Evolutionary conservation across 176 grass and related monocot genomes (phyloP).

Genomic region (Zizania latifolia): DNA sequence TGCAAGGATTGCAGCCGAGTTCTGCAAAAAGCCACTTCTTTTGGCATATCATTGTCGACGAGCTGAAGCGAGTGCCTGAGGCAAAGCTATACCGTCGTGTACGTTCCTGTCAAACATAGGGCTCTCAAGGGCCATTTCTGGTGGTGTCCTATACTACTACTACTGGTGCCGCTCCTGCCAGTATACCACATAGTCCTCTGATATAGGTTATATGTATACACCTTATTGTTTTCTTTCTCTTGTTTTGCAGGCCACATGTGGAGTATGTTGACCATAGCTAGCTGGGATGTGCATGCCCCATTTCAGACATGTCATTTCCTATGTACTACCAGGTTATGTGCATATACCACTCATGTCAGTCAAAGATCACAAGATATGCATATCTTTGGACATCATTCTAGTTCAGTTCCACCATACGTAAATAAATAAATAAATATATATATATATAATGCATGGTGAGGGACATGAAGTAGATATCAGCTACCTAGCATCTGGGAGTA

Average conservation of each 20-base stretch:
- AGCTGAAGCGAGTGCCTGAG: constrained; percentile 25
- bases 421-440: neutral
- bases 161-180: neutral
- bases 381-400: neutral
- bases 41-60: constrained; percentile 42
- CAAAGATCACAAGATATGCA: neutral
- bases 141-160: neutral
- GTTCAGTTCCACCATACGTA: neutral
- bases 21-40: constrained; percentile 52
- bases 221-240: neutral
- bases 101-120: constrained; percentile 24
- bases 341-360: too few species aligned
- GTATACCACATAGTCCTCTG: neutral
- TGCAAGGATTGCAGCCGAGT: constrained; percentile 19
- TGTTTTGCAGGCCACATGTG: neutral
- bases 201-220: neutral
- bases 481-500: neutral
- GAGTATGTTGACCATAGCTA: neutral
- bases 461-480: neutral
- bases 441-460: neutral
- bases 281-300: neutral
- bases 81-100: constrained; percentile 22
- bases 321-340: neutral
- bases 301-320: constrained; percentile 4
- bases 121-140: constrained; percentile 35